Conservation (phyloP, 495 filamentous ascomycete species). For the Xylaria longipes region DNA sequence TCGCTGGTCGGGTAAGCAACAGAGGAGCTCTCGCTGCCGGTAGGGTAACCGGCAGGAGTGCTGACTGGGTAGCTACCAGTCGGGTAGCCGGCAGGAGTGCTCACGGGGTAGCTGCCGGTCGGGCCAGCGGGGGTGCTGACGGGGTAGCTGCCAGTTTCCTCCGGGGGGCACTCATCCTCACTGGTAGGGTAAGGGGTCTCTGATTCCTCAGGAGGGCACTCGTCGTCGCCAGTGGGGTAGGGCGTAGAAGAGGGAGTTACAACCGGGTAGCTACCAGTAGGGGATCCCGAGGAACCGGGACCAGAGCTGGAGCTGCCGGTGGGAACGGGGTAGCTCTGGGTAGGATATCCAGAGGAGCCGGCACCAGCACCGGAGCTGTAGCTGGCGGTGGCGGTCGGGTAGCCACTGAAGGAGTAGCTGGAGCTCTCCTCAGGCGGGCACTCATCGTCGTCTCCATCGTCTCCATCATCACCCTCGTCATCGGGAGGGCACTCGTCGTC, state of each 20-base stretch:
- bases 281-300: conserved; percentile 12
- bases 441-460: conserved; percentile 13
- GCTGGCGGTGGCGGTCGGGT: conserved; percentile 4
- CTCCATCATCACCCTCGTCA: conserved; percentile 8
- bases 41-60: conserved; percentile 24
- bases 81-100: conserved; percentile 24
- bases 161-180: conserved; percentile 18
- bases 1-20: no score
- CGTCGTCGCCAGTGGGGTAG: conserved; percentile 14
- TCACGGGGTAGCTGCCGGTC: conserved; percentile 16
- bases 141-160: conserved; percentile 22
- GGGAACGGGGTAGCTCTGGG: conserved; percentile 8
- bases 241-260: conserved; percentile 16
- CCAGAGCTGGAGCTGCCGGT: conserved; percentile 24
- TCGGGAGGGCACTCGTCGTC: conserved; percentile 37
- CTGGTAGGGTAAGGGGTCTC: not conserved
- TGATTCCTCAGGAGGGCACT: conserved; percentile 15
- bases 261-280: conserved; percentile 27
- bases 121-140: not conserved
- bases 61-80: conserved; percentile 24
- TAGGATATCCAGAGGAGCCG: conserved; percentile 17
- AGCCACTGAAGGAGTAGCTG: conserved; percentile 24
- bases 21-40: not conserved
- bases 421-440: conserved; percentile 16
- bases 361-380: not conserved